Evolutionary conservation across 2,329 filamentous ascomycete genomes (phyloP).

Genomic region (Colletotrichum sp.): DNA sequence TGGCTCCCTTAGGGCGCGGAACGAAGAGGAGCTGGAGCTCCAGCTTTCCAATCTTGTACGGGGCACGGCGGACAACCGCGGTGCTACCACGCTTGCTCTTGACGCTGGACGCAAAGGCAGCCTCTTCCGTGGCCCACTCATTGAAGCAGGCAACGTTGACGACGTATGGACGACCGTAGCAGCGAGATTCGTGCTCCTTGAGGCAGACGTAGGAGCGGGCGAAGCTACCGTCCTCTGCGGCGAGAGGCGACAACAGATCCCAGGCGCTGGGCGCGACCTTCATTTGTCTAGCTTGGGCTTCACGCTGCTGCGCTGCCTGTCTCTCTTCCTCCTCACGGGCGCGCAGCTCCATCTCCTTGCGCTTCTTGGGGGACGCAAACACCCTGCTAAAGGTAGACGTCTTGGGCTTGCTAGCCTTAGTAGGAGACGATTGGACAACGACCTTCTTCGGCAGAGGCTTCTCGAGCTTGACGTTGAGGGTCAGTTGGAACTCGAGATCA

Average conservation of each 20-base stretch:
- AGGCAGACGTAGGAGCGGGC: slow-evolving; percentile 92
- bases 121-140: slow-evolving; percentile 94
- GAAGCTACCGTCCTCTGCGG: slow-evolving; percentile 92
- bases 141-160: slow-evolving; percentile 97
- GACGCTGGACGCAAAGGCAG: slow-evolving; percentile 78
- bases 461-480: slow-evolving; percentile 92
- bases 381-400: slow-evolving; percentile 89
- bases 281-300: slow-evolving; percentile 67
- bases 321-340: slow-evolving; percentile 85
- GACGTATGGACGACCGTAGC: slow-evolving; percentile 86
- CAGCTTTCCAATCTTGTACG: slow-evolving; percentile 96
- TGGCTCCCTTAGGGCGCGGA: slow-evolving; percentile 83
- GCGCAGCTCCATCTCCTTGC: slow-evolving; percentile 88
- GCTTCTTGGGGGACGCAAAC: slow-evolving; percentile 94
- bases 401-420: slow-evolving; percentile 73
- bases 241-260: slow-evolving; percentile 85
- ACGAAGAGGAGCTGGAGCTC: slow-evolving; percentile 95
- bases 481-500: slow-evolving; percentile 98
- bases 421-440: slow-evolving; percentile 52
- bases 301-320: slow-evolving; percentile 66
- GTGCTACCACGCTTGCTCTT: slow-evolving; percentile 88
- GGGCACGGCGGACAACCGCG: slow-evolving; percentile 78
- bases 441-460: slow-evolving; percentile 70
- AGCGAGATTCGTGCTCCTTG: slow-evolving; percentile 87
- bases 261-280: slow-evolving; percentile 75